These are phyloP conservation scores for Sicyos edulis DNA, from an alignment of 306 rosid species.

Conservation along the genomic window DNA sequence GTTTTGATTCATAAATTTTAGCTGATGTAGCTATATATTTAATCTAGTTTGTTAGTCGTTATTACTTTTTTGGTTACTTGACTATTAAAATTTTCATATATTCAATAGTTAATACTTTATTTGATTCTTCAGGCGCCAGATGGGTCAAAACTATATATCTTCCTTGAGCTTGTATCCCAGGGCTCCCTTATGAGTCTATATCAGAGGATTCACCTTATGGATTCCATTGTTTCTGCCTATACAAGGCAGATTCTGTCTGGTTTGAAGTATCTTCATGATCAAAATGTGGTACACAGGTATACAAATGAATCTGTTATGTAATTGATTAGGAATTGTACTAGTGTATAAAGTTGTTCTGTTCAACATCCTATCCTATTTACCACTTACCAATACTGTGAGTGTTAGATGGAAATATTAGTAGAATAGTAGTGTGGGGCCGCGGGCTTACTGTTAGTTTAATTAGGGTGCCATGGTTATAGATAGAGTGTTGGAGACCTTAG, in stretches of 20 bases:
- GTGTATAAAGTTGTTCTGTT: no score
- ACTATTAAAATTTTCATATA: not conserved
- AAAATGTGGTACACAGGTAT: conserved; percentile 85
- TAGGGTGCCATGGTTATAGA: no score
- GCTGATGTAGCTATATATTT: not conserved
- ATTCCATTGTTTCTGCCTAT: conserved; percentile 77
- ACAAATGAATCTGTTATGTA: not conserved
- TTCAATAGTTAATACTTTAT: conserved; percentile 18
- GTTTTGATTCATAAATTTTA: not conserved
- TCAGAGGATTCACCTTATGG: conserved; percentile 52
- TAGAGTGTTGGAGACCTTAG: no score
- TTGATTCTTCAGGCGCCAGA: conserved; percentile 68
- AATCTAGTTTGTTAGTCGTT: not conserved
- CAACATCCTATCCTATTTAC: no score
- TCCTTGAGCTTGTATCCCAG: conserved; percentile 79
- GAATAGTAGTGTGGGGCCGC: no score
- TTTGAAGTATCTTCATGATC: conserved; percentile 91
- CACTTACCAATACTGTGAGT: no score
- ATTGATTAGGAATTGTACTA: no score
- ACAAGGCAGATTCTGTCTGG: conserved; percentile 86
- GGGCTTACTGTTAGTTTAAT: no score
- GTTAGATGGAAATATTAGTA: no score
- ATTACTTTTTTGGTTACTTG: not conserved
- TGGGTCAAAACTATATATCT: conserved; percentile 70
- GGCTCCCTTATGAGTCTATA: conserved; percentile 79